Percentiles rank a stretch among this genome's conserved stretches.
phyloP scores from a whole-genome alignment of 805 yeast genomes.

The Lipomyces starkeyi region DNA sequence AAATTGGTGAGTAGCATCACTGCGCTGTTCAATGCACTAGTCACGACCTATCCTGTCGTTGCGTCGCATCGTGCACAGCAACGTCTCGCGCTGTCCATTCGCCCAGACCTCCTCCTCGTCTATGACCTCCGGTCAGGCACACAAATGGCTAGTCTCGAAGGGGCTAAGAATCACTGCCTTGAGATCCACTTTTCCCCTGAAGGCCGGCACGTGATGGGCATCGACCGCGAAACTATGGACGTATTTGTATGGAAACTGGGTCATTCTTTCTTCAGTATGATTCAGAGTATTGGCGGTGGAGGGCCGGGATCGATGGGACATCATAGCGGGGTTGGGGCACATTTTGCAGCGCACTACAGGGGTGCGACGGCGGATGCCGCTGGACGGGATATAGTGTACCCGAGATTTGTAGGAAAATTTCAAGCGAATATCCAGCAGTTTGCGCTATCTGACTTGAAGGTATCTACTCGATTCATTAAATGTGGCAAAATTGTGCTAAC shows the following conservation, averaged over 20 bases:
- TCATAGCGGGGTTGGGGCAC: constrained; percentile 4
- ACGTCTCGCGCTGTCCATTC: constrained; percentile 36
- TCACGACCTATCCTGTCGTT: constrained; percentile 30
- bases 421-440: background rate
- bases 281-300: constrained; percentile 37
- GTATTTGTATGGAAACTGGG: constrained; percentile 39
- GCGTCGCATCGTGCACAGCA: constrained; percentile 40
- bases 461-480: background rate
- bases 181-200: constrained; percentile 38
- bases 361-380: constrained; percentile 26
- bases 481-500: background rate
- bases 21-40: constrained; percentile 30
- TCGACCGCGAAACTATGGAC: constrained; percentile 28
- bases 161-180: constrained; percentile 23
- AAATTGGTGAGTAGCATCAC: constrained; percentile 34
- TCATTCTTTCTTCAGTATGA: constrained; percentile 36
- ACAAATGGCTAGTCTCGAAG: constrained; percentile 37
- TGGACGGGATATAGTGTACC: constrained; percentile 33
- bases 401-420: constrained; percentile 33
- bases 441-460: constrained; percentile 21
- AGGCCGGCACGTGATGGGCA: constrained; percentile 37
- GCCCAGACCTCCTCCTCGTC: constrained; percentile 37
- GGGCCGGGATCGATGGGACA: constrained; percentile 10
- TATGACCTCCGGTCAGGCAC: constrained; percentile 40
- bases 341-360: constrained; percentile 18